Conservation (phyloP, 2,329 filamentous ascomycete species). For the Colletotrichum godetiae region DNA sequence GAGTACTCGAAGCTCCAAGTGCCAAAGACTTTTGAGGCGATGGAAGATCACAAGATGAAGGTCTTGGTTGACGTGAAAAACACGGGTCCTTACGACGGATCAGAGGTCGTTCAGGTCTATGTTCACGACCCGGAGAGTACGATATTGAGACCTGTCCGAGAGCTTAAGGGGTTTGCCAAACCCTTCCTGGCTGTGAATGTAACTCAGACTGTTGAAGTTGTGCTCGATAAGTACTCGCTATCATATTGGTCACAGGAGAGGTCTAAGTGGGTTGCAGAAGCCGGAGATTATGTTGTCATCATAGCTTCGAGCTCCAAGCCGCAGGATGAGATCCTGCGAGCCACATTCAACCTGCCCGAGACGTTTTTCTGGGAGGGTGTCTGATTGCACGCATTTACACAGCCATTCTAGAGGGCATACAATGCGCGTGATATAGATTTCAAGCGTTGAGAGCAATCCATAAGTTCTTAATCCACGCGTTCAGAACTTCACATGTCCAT, state of each 20-base stretch:
- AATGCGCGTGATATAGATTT: no score
- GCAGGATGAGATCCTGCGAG: conserved; percentile 17
- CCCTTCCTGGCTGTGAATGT: conserved; percentile 70
- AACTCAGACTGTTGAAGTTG: conserved; percentile 64
- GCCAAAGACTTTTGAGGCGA: conserved; percentile 42
- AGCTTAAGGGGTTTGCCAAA: conserved; percentile 75
- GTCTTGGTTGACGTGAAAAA: conserved; percentile 32
- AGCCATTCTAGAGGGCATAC: no score
- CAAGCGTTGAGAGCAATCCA: no score
- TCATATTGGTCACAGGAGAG: conserved; percentile 78
- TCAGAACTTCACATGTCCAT: no score
- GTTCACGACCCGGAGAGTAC: conserved; percentile 52
- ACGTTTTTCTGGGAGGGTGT: conserved; percentile 34
- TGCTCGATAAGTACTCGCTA: conserved; percentile 41
- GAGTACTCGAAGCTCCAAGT: conserved; percentile 62
- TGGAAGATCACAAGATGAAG: conserved; percentile 55
- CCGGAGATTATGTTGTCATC: conserved; percentile 72
- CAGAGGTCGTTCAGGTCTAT: conserved; percentile 66
- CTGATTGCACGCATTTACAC: not conserved
- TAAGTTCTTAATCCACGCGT: no score
- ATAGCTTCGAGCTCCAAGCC: conserved; percentile 48
- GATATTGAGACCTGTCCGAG: conserved; percentile 68
- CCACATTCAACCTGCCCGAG: conserved; percentile 12
- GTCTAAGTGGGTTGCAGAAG: conserved; percentile 73
- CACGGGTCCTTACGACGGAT: conserved; percentile 19